Evolutionary conservation across 2,329 filamentous ascomycete species (phyloP).

Genomic region (Ceratocystis albifundus): DNA sequence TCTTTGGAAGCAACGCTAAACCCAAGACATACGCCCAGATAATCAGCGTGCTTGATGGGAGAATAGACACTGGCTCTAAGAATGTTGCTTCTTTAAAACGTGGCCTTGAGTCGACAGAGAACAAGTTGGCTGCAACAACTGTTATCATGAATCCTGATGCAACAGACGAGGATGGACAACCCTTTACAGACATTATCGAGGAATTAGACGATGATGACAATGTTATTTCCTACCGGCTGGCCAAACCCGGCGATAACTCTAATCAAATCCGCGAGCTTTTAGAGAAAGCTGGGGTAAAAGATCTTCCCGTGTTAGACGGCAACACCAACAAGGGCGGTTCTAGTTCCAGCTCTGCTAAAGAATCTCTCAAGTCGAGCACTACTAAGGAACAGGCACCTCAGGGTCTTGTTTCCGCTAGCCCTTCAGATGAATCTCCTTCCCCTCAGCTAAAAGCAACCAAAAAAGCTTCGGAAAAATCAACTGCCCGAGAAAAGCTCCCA

Average conservation of each 20-base stretch:
- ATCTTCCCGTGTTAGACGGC: conserved; percentile 8
- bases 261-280: conserved; percentile 60
- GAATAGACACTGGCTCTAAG: conserved; percentile 22
- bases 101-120: conserved; percentile 51
- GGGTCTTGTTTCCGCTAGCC: conserved; percentile 30
- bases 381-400: conserved; percentile 46
- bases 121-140: conserved; percentile 36
- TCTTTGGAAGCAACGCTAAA: conserved; percentile 30
- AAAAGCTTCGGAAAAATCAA: conserved; percentile 26
- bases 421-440: not conserved
- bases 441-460: conserved; percentile 40
- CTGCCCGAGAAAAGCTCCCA: conserved; percentile 40
- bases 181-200: conserved; percentile 84
- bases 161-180: conserved; percentile 35
- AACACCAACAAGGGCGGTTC: conserved; percentile 9
- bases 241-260: conserved; percentile 55
- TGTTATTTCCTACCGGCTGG: conserved; percentile 56
- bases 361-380: conserved; percentile 16
- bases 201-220: conserved; percentile 85
- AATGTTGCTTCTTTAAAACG: conserved; percentile 20
- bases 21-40: conserved; percentile 36
- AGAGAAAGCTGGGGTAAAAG: conserved; percentile 59
- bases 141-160: conserved; percentile 28
- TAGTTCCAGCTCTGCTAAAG: not conserved
- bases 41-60: conserved; percentile 44